Evolutionary conservation across 1,139 yeast genomes (phyloP).

Genomic region (Yarrowia galli): DNA sequence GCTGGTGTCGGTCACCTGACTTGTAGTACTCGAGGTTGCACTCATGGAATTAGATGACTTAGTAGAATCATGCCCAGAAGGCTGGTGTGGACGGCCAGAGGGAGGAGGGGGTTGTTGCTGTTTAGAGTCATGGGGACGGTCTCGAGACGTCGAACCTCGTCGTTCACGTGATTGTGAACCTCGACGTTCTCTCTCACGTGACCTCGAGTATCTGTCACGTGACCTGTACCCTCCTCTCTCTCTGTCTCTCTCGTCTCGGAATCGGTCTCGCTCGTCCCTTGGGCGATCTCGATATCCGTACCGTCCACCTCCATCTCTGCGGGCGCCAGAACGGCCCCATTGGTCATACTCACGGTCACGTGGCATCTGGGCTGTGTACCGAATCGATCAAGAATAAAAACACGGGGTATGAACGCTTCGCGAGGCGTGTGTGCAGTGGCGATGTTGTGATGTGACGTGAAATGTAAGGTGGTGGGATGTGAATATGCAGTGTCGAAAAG

Average conservation of each 20-base stretch:
- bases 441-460: background rate
- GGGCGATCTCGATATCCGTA: constrained; percentile 10
- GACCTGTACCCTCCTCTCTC: background rate
- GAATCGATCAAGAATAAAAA: background rate
- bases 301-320: constrained; percentile 24
- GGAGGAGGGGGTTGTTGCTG: background rate
- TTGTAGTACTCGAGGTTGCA: background rate
- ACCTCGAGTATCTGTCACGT: background rate
- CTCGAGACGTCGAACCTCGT: no score
- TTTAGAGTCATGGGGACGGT: no score
- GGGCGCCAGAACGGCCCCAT: constrained; percentile 28
- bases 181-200: background rate
- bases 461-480: background rate
- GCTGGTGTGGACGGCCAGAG: constrained; percentile 2
- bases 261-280: background rate
- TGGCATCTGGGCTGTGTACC: constrained; percentile 9
- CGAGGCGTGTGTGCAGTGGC: background rate
- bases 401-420: no score
- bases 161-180: background rate
- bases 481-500: background rate
- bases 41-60: constrained; percentile 19
- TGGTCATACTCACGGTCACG: constrained; percentile 38
- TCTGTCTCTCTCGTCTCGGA: background rate
- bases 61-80: constrained; percentile 26
- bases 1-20: background rate